A percentile compares a stretch with the other conserved stretches of the same genome.
Evolutionary conservation across 768 basidiomycete genomes (phyloP).

Genomic region (Psilocybe tampanensis): DNA sequence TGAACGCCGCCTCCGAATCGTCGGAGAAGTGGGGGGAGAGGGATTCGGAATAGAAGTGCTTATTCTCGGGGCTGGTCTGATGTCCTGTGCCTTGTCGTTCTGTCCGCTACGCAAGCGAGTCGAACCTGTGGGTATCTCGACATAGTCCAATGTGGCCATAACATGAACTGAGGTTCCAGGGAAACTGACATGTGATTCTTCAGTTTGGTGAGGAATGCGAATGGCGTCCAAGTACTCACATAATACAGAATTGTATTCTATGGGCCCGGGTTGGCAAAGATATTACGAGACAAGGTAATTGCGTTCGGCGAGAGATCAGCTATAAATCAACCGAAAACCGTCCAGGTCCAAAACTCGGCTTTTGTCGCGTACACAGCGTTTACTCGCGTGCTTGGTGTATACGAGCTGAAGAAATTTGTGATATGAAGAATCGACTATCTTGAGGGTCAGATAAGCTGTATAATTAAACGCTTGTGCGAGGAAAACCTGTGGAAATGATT

Average conservation of each 20-base stretch:
- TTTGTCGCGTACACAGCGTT: no score
- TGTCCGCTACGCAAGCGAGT: slow-evolving; percentile 33
- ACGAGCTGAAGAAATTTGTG: no score
- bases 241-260: background rate
- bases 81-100: slow-evolving; percentile 18
- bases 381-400: no score
- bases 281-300: no score
- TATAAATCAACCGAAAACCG: no score
- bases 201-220: background rate
- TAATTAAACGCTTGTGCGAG: no score
- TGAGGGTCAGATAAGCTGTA: no score
- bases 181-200: background rate
- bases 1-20: slow-evolving; percentile 19
- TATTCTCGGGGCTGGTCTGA: slow-evolving; percentile 44
- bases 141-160: slow-evolving; percentile 54
- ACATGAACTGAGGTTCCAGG: background rate
- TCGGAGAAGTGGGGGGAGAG: slow-evolving; percentile 34
- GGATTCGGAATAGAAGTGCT: slow-evolving; percentile 45
- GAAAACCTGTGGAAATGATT: no score
- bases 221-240: background rate
- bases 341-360: no score
- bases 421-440: no score
- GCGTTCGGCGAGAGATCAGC: no score
- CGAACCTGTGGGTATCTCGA: slow-evolving; percentile 44
- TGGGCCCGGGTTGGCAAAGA: no score